phyloP scores from a whole-genome alignment of 257 asterid species.

The Scutellaria barbata region DNA sequence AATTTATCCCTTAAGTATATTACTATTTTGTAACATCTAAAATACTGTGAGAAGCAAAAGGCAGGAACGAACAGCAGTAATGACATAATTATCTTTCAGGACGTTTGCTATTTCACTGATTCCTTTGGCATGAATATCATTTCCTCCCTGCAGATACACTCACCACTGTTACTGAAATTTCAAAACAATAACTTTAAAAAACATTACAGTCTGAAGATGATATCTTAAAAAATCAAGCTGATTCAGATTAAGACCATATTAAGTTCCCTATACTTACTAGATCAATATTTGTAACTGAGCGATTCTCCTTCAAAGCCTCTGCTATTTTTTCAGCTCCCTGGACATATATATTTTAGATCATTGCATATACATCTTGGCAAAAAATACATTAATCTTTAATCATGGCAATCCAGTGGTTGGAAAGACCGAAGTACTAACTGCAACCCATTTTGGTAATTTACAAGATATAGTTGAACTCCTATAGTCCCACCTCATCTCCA shows the following conservation, averaged over 20 bases:
- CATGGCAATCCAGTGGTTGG: constrained; percentile 11
- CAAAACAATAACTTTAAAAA: constrained; percentile 1
- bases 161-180: constrained; percentile 13
- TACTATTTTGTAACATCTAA: neutral
- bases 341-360: constrained; percentile 26
- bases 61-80: constrained; percentile 68
- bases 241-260: constrained; percentile 27
- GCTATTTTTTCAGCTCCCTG: constrained; percentile 94
- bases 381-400: constrained; percentile 11
- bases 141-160: constrained; percentile 76
- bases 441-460: neutral
- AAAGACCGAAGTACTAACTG: constrained; percentile 13
- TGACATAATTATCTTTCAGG: constrained; percentile 78
- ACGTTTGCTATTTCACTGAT: constrained; percentile 68
- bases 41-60: constrained; percentile 21
- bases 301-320: constrained; percentile 84
- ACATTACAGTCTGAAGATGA: neutral
- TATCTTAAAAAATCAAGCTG: constrained; percentile 3
- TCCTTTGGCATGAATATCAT: constrained; percentile 90
- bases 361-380: constrained; percentile 14
- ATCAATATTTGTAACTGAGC: constrained; percentile 79
- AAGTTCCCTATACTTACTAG: constrained; percentile 56
- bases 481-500: constrained; percentile 71
- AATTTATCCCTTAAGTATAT: neutral
- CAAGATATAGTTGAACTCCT: neutral